Base-by-base conservation (phyloP, 352 stramenopile species). In the Phytophthora brassicae region DNA sequence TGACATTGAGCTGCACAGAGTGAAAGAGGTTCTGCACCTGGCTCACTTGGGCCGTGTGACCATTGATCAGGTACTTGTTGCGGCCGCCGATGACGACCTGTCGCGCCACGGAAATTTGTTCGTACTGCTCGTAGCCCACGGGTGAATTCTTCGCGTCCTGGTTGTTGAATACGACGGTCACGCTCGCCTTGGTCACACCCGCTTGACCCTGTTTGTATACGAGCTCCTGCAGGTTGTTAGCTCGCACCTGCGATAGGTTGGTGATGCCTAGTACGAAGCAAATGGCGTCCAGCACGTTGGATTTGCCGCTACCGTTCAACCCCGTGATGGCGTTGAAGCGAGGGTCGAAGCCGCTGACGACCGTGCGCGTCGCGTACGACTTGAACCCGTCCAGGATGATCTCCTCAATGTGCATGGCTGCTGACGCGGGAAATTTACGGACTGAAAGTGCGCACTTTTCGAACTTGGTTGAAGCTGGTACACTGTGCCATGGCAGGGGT, bases 371-470 rank as follows among this genome's bases (percentile, higher is more conserved):
- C 57, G 98, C 97, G 81, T 99, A 99, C 66, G 95, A 99, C 88
- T 99, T 99, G 88, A 99, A 99, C 12, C 98, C 98, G 74, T 99
- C 98, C 62, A 99, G 90, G 59, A 99, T 98, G 69, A 99, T 98
- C 85, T 99, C 95, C 75, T 99, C 93, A 69, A 99, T 98, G 74
- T 97, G 90, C 98, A 99, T 99, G 45, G 23, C 26, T 1, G 4
- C 11, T 8, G 38, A 12, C 33, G 26, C 26, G 26, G 26, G 8
- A 31, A 31, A n/a, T n/a, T 31, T 31, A 8, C 26, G 26, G 26
- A 31, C 26, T 31, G 26, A 31, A n/a, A n/a, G n/a, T n/a, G n/a
- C n/a, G n/a, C n/a, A n/a, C n/a, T n/a, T n/a, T n/a, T n/a, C n/a
- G n/a, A n/a, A n/a, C n/a, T n/a, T n/a, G n/a, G n/a, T n/a, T n/a